These are phyloP conservation scores for Thelonectria discophora DNA, from an alignment of 2,329 filamentous ascomycete species.

Conservation along the genomic window DNA sequence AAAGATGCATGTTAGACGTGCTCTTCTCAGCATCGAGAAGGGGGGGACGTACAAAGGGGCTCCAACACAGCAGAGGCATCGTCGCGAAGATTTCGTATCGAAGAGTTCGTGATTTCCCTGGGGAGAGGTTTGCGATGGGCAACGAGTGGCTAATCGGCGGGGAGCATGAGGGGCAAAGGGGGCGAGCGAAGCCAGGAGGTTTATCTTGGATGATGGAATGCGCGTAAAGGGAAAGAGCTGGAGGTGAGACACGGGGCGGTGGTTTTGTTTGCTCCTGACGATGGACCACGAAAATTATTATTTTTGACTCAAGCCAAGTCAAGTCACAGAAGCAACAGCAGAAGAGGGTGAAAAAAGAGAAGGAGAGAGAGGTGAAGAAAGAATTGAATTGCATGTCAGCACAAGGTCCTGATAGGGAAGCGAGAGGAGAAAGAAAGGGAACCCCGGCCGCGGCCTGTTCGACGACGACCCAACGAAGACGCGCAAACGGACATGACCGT, in stretches of 20 bases:
- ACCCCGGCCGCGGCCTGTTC: background rate
- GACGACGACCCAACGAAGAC: background rate
- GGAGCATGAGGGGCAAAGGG: conserved; percentile 34
- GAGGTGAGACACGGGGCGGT: background rate
- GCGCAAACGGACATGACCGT: conserved; percentile 25
- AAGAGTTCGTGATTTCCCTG: conserved; percentile 15
- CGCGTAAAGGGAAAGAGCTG: no score
- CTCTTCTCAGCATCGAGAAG: background rate
- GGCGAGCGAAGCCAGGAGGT: background rate
- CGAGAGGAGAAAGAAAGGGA: conserved; percentile 13
- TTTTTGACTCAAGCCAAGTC: no score
- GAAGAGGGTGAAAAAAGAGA: background rate
- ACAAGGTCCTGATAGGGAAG: conserved; percentile 34
- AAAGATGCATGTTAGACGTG: background rate
- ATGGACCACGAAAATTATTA: no score
- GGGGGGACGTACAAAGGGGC: conserved; percentile 32
- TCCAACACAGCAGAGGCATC: conserved; percentile 36
- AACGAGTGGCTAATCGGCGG: conserved; percentile 27
- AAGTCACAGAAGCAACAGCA: no score
- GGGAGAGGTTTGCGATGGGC: conserved; percentile 25
- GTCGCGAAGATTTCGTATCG: no score
- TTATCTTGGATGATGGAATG: background rate
- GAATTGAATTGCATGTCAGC: conserved; percentile 37
- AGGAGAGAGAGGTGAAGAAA: conserved; percentile 23
- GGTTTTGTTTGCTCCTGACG: no score